These are phyloP conservation scores for Russula lepida DNA, from an alignment of 768 basidiomycete genomes.

Conservation along the genomic window DNA sequence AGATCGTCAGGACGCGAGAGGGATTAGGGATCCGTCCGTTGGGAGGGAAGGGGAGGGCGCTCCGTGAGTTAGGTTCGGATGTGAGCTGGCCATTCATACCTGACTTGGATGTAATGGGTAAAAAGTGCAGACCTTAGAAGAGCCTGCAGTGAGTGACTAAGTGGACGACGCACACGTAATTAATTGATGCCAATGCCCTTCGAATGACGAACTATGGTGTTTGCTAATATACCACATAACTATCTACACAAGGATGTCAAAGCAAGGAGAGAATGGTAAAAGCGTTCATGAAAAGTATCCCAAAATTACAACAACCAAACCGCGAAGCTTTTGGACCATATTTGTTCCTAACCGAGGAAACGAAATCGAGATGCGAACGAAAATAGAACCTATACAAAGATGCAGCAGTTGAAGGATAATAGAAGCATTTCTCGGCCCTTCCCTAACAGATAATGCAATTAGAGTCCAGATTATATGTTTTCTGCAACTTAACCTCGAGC, in stretches of 20 bases:
- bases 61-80: constrained; percentile 70
- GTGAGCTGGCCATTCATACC: no score
- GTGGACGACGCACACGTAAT: no score
- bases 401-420: no score
- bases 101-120: no score
- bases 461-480: neutral
- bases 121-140: no score
- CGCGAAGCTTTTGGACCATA: neutral
- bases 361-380: neutral
- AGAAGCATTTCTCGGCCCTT: neutral
- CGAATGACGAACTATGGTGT: neutral
- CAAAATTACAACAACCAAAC: no score
- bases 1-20: constrained; percentile 50
- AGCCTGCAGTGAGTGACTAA: no score
- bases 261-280: neutral
- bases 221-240: no score
- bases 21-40: constrained; percentile 36
- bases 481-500: constrained; percentile 19
- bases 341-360: neutral
- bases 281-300: neutral
- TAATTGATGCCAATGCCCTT: neutral
- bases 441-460: constrained; percentile 20
- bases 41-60: constrained; percentile 34
- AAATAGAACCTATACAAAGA: neutral
- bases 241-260: neutral